Conservation (phyloP, 2,329 filamentous ascomycete genomes). For the Venturia carpophila region DNA sequence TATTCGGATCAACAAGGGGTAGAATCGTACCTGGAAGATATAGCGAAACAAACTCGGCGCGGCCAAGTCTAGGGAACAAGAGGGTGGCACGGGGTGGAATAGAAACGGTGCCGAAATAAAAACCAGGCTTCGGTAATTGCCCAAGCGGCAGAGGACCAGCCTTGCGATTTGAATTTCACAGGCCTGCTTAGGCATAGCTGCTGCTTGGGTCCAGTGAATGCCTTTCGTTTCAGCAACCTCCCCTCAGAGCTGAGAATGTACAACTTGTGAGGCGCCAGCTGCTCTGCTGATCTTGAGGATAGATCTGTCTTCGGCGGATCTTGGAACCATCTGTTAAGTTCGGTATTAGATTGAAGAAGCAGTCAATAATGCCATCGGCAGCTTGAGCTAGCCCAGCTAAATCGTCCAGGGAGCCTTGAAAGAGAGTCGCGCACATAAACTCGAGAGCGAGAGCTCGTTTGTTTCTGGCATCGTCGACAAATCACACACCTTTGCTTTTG, state of each 20-base stretch:
- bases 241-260: slow-evolving; percentile 22
- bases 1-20: no score
- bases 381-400: slow-evolving; percentile 25
- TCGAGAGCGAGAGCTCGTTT: slow-evolving; percentile 26
- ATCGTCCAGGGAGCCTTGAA: slow-evolving; percentile 29
- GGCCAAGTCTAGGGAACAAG: no score
- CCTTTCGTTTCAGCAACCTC: slow-evolving; percentile 19
- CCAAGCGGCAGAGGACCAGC: slow-evolving; percentile 27
- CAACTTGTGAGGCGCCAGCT: slow-evolving; percentile 28
- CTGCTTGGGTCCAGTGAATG: slow-evolving; percentile 16
- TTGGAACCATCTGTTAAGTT: slow-evolving; percentile 21
- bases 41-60: no score
- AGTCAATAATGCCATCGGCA: slow-evolving; percentile 28
- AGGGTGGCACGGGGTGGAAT: no score
- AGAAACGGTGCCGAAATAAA: no score
- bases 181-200: slow-evolving; percentile 22
- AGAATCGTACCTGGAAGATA: no score
- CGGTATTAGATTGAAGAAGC: slow-evolving; percentile 25
- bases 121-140: slow-evolving; percentile 44
- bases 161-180: slow-evolving; percentile 40
- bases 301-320: no score
- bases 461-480: slow-evolving; percentile 28
- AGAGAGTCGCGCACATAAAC: slow-evolving; percentile 26
- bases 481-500: background rate
- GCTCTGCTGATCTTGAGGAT: no score